Evolutionary conservation across 495 filamentous ascomycete species (phyloP), one percentile per base, ranked within the genome.

Genomic region (Xylaria nigripes): DNA sequence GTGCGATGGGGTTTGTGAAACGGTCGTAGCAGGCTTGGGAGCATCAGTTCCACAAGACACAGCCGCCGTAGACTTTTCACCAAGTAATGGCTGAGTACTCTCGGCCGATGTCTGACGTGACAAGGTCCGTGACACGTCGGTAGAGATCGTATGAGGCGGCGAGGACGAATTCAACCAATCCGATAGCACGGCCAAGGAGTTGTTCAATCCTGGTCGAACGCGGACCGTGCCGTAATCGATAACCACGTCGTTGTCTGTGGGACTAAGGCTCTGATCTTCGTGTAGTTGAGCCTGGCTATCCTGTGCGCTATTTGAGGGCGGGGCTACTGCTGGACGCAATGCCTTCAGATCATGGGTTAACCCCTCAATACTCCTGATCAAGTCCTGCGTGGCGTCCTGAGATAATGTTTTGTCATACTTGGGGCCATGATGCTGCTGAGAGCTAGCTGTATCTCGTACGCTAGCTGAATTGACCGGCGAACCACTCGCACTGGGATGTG

Each of bases 221-320:
- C 34, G 45, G 27, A 56, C 40, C 9, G 53, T 56, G 21, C 53
- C 46, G 21, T 56, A 50, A 24, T 56, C 53, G 25, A 44, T 32
- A 25, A 16, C 25, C 1, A 12, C n/a, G 16, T 50, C 53, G 13
- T 50, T 25, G 9, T 50, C 46, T n/a, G 3, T 6, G 1, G 23
- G 19, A 10, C 18, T 16, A 6, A n/a, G 8, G 9, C 45, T 15
- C 2, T 9, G 25, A 13, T 51, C 23, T n/a, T 13, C 27, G 6
- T 24, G 18, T 29, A 23, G 21, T 1, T 13, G 1, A 16, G 40
- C 40, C 2, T 12, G n/a, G 8, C 10, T 16, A 13, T 15, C 27
- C 6, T 51, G 16, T 10, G 21, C 25, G n/a, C n/a, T 6, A 2
- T 10, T 22, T 10, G 27, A 29, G 4, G 27, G 27, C 9, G 25